Percentiles rank a stretch among this genome's conserved stretches.
phyloP scores from a whole-genome alignment of 2,329 filamentous ascomycete species.

The Cercospora sp. region DNA sequence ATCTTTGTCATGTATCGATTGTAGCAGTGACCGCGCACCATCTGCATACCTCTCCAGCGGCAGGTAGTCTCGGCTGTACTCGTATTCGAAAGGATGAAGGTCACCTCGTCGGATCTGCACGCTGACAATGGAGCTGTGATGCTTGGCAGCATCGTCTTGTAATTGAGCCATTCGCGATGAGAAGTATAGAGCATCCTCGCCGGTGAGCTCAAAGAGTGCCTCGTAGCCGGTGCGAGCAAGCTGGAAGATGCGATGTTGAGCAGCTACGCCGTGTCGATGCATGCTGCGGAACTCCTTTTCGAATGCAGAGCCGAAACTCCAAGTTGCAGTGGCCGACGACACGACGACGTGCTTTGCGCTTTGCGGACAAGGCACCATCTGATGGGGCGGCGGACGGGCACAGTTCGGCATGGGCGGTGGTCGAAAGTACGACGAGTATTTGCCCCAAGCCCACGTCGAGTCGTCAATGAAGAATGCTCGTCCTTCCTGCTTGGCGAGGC shows the following conservation, averaged over 20 bases:
- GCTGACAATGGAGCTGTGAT: constrained; percentile 62
- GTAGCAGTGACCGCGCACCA: constrained; percentile 20
- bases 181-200: constrained; percentile 67
- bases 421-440: constrained; percentile 71
- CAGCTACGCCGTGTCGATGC: constrained; percentile 37
- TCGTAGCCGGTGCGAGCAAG: constrained; percentile 71
- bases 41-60: constrained; percentile 65
- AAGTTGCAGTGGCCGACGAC: constrained; percentile 65
- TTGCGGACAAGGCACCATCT: constrained; percentile 78
- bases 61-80: constrained; percentile 76
- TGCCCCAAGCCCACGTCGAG: constrained; percentile 77
- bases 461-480: constrained; percentile 84
- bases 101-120: constrained; percentile 81
- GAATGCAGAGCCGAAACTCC: constrained; percentile 64
- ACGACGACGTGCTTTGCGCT: constrained; percentile 74
- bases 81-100: constrained; percentile 74
- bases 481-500: constrained; percentile 71
- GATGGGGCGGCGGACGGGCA: constrained; percentile 68
- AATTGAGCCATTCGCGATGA: constrained; percentile 60
- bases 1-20: constrained; percentile 54
- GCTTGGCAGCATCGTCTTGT: constrained; percentile 47
- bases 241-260: constrained; percentile 62
- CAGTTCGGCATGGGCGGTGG: constrained; percentile 66
- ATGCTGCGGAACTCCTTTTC: constrained; percentile 48
- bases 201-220: constrained; percentile 68